Evolutionary conservation across 495 filamentous ascomycete genomes (phyloP).

Genomic region (Aspergillus olivimuriae): DNA sequence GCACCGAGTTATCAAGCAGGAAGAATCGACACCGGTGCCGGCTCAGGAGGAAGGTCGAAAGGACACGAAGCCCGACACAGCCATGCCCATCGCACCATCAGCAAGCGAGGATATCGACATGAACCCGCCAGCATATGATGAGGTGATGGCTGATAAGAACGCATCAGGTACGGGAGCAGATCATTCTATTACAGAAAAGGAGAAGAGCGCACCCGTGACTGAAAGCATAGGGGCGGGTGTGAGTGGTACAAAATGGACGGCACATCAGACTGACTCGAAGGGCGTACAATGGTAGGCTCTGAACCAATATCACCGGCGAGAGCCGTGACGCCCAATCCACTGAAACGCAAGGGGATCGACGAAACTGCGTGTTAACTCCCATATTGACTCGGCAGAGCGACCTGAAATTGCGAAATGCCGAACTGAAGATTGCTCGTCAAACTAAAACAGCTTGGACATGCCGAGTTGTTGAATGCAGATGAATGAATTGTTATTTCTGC

Average conservation of each 20-base stretch:
- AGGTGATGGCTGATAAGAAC: constrained; percentile 14
- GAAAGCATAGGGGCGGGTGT: not conserved
- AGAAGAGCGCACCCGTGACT: not conserved
- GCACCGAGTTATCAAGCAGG: constrained; percentile 29
- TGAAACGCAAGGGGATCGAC: constrained; percentile 30
- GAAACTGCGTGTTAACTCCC: constrained; percentile 11
- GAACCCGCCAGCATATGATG: constrained; percentile 27
- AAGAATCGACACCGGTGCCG: not conserved
- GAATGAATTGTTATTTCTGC: too few species aligned
- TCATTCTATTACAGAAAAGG: not conserved
- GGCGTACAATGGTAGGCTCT: constrained; percentile 26
- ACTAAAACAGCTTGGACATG: too few species aligned
- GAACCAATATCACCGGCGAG: constrained; percentile 9
- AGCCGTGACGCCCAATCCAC: constrained; percentile 17
- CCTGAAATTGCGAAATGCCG: too few species aligned
- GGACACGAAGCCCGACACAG: too few species aligned
- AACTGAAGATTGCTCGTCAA: too few species aligned
- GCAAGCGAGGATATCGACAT: constrained; percentile 20
- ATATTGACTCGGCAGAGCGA: too few species aligned
- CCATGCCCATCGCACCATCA: constrained; percentile 9
- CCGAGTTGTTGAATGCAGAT: too few species aligned
- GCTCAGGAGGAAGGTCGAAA: too few species aligned
- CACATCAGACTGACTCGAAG: constrained; percentile 18
- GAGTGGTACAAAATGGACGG: not conserved
- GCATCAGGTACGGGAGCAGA: constrained; percentile 28